Conservation (phyloP, 1,139 yeast species). For the Nakaseomyces delphensis region DNA sequence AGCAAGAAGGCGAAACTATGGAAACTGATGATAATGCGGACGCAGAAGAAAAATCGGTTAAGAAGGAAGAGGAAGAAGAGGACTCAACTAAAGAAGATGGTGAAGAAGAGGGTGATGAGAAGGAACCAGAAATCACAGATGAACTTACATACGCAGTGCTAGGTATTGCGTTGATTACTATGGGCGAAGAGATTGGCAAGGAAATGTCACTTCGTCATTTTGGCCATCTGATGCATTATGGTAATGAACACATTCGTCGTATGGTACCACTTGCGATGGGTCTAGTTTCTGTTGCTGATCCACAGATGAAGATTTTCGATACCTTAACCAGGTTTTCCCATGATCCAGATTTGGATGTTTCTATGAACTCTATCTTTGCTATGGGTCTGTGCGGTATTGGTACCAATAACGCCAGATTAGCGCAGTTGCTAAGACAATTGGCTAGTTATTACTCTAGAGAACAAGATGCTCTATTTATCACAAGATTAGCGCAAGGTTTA, state of each 20-base stretch:
- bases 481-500: constrained; percentile 90
- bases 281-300: constrained; percentile 82
- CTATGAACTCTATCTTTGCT: constrained; percentile 87
- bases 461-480: constrained; percentile 84
- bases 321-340: constrained; percentile 93
- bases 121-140: constrained; percentile 39
- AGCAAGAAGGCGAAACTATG: constrained; percentile 16
- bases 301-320: constrained; percentile 96
- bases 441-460: constrained; percentile 91
- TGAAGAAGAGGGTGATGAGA: constrained; percentile 31
- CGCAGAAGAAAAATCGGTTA: constrained; percentile 18
- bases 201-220: constrained; percentile 97
- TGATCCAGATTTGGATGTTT: constrained; percentile 90
- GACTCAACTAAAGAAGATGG: constrained; percentile 25
- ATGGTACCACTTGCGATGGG: constrained; percentile 99
- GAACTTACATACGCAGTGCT: constrained; percentile 81
- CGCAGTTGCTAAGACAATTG: constrained; percentile 87
- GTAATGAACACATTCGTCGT: constrained; percentile 82
- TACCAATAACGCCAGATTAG: constrained; percentile 95
- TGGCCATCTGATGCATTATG: constrained; percentile 96
- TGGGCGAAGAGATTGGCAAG: constrained; percentile 98
- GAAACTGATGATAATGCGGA: constrained; percentile 20
- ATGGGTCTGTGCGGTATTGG: constrained; percentile 99
- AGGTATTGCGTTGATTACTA: constrained; percentile 88
- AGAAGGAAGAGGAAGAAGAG: constrained; percentile 22